Evolutionary conservation across 148 eudicot species (phyloP).

Genomic region (Chenopodium berlandieri): DNA sequence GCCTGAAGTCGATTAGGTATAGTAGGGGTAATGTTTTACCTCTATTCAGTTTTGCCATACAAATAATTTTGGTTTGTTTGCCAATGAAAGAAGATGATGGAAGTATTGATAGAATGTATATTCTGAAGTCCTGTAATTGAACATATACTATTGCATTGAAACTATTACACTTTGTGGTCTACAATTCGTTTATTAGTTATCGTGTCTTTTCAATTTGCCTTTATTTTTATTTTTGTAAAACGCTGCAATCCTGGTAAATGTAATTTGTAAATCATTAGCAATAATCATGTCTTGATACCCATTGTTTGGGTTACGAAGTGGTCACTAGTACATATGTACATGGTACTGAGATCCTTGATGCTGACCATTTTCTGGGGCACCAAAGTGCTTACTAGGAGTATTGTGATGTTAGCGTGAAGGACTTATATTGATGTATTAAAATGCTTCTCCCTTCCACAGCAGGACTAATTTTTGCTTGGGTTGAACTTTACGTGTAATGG

Average conservation of each 20-base stretch:
- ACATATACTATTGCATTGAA: background rate
- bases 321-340: no score
- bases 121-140: conserved; percentile 16
- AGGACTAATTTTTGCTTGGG: no score
- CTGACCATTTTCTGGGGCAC: background rate
- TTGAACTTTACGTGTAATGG: no score
- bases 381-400: background rate
- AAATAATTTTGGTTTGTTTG: conserved; percentile 19
- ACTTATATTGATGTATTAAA: no score
- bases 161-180: background rate
- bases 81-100: conserved; percentile 13
- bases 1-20: conserved; percentile 5
- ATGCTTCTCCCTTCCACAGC: no score
- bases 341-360: background rate
- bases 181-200: no score
- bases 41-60: conserved; percentile 29
- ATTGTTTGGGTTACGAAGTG: no score
- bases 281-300: no score
- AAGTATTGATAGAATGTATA: conserved; percentile 24
- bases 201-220: background rate
- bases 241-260: no score
- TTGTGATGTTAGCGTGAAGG: background rate
- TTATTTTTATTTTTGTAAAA: no score
- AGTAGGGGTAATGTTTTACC: conserved; percentile 9
- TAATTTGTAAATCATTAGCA: no score